These are phyloP conservation scores for Cladosporium sp. DNA, from an alignment of 2,329 filamentous ascomycete species.

Conservation along the genomic window DNA sequence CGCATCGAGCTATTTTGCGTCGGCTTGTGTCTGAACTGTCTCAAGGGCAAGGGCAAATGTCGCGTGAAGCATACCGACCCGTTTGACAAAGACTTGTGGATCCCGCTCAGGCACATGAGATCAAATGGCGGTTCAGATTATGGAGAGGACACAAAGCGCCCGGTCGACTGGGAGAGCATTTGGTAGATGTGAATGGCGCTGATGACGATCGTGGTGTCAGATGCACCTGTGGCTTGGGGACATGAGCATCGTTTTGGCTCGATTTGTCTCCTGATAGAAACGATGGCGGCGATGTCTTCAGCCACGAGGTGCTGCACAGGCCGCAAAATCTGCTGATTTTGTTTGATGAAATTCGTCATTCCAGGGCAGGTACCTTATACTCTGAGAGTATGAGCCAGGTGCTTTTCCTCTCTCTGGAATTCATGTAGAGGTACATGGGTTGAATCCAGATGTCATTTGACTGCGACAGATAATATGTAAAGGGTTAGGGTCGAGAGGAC, in stretches of 20 bases:
- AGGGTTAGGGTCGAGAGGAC: background rate
- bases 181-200: background rate
- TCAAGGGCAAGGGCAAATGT: background rate
- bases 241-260: background rate
- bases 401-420: background rate
- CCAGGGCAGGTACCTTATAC: background rate
- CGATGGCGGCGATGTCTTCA: background rate
- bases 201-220: background rate
- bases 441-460: background rate
- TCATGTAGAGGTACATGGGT: background rate
- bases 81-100: background rate
- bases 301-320: background rate
- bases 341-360: background rate
- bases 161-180: background rate
- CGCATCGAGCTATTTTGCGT: background rate
- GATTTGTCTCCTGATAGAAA: background rate
- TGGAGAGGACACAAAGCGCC: background rate
- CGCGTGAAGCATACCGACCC: background rate
- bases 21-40: slow-evolving; percentile 23
- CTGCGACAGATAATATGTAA: background rate
- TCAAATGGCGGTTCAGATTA: background rate
- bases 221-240: background rate
- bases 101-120: background rate
- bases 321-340: background rate
- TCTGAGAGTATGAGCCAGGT: background rate